Conservation (phyloP, 2,329 filamentous ascomycete genomes). For the Zymoseptoria tritici region DNA sequence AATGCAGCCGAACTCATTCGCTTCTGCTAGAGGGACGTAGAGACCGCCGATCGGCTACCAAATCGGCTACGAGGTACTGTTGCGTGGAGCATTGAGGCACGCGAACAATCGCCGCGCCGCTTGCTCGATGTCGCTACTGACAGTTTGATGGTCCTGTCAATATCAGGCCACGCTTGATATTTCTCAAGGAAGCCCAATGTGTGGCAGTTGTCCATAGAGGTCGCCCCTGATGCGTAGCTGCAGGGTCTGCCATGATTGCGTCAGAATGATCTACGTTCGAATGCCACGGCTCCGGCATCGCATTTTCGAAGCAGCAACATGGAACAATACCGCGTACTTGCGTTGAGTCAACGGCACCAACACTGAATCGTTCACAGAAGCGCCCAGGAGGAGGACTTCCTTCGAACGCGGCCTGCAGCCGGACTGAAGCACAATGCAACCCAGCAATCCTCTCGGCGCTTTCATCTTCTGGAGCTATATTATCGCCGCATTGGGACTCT, state of each 20-base stretch:
- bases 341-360: neutral
- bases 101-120: neutral
- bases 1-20: neutral
- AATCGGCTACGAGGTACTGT: neutral
- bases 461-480: constrained; percentile 31
- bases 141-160: neutral
- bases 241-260: neutral
- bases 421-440: neutral
- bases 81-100: neutral
- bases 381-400: neutral
- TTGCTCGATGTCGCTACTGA: neutral
- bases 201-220: neutral
- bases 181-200: neutral
- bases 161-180: too few relatives aligned
- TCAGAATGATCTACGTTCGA: neutral
- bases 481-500: constrained; percentile 23
- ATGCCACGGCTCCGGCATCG: neutral
- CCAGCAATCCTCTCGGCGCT: constrained; percentile 22
- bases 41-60: neutral
- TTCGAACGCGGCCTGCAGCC: neutral
- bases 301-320: neutral
- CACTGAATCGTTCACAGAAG: neutral
- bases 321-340: neutral
- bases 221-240: neutral
- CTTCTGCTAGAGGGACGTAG: neutral